Percentiles rank a stretch among this genome's conserved stretches.
phyloP scores from a whole-genome alignment of 2,329 filamentous ascomycete species.

The Neopestalotiopsis clavispora region DNA sequence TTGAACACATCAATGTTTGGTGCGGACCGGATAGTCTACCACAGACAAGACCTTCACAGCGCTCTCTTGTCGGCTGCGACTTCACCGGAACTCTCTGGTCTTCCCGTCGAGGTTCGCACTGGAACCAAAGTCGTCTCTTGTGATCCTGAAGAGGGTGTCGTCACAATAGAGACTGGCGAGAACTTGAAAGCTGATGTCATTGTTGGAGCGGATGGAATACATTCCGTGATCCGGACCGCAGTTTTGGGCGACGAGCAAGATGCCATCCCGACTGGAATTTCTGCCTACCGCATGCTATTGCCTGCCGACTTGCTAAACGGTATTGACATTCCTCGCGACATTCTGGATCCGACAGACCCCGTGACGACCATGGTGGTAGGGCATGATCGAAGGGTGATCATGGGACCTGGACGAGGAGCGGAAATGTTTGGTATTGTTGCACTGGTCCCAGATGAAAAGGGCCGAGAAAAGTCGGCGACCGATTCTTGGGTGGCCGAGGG shows the following conservation, averaged over 20 bases:
- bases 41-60: slow-evolving; percentile 45
- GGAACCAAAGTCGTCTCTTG: slow-evolving; percentile 38
- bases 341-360: slow-evolving; percentile 42
- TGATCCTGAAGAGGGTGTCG: slow-evolving; percentile 42
- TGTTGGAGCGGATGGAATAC: slow-evolving; percentile 43
- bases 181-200: slow-evolving; percentile 35
- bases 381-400: slow-evolving; percentile 46
- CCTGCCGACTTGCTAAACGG: slow-evolving; percentile 20
- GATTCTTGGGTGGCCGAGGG: slow-evolving; percentile 46
- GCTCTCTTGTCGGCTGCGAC: slow-evolving; percentile 31
- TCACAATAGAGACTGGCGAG: slow-evolving; percentile 39
- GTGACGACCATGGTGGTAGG: slow-evolving; percentile 52
- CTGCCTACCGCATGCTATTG: slow-evolving; percentile 43
- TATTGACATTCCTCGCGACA: slow-evolving; percentile 25
- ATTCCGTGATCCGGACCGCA: slow-evolving; percentile 20
- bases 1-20: slow-evolving; percentile 38
- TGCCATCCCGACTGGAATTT: slow-evolving; percentile 39
- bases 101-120: slow-evolving; percentile 32
- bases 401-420: slow-evolving; percentile 48
- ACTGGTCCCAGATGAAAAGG: slow-evolving; percentile 47
- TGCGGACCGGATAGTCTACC: slow-evolving; percentile 45
- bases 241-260: slow-evolving; percentile 25
- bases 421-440: slow-evolving; percentile 48
- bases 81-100: slow-evolving; percentile 24
- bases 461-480: slow-evolving; percentile 40